Evolutionary conservation across 2,329 filamentous ascomycete genomes (phyloP), one percentile per base, ranked within the genome.

Genomic region (Aspergillus phoenicis): DNA sequence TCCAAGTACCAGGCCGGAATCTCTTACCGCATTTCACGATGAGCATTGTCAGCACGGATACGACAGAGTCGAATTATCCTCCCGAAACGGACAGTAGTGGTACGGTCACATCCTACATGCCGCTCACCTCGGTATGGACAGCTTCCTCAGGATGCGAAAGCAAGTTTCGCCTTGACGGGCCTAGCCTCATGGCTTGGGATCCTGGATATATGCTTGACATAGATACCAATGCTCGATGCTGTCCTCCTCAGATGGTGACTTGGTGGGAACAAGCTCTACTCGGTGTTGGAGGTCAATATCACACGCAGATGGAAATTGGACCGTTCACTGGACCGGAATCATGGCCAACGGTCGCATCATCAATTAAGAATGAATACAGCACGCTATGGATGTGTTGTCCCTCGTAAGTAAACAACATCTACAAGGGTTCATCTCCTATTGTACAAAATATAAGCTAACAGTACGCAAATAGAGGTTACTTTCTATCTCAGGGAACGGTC

Each of bases 341-440:
- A 3, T 58, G 57, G 17, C 17, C 28, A 2, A 61, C 55, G 3
- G 55, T 61, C 6, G 43, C 22, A 11, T 30, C 55, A 5, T 58
- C 59, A 4, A 24, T 58, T 24, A 58, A 61, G 47, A 39, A 61
- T 17, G 13, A n/a, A 8, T 49, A 30, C n/a, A 61, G 55, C 24
- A 61, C 41, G 24, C 51, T 54, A n/a, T 55, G 26, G 4, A 61
- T 55, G 59, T 61, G 59, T 24, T 61, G 55, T 20, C 59, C 59
- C 6, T 43, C 49, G 59, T 58, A 24, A 54, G 59, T 48, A 10
- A 3, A 2, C 20, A 2, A 7, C 2, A 6, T 20, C 2, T 13
- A 17, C 4, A 0, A 26, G n/a, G 6, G 2, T 13, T 1, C 13
- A 20, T 11, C 8, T 36, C 22, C 0, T 4, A 5, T 33, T 33